Base-by-base conservation (phyloP, 192 early-diverging fungal species). In the Coemansia sp. region DNA sequence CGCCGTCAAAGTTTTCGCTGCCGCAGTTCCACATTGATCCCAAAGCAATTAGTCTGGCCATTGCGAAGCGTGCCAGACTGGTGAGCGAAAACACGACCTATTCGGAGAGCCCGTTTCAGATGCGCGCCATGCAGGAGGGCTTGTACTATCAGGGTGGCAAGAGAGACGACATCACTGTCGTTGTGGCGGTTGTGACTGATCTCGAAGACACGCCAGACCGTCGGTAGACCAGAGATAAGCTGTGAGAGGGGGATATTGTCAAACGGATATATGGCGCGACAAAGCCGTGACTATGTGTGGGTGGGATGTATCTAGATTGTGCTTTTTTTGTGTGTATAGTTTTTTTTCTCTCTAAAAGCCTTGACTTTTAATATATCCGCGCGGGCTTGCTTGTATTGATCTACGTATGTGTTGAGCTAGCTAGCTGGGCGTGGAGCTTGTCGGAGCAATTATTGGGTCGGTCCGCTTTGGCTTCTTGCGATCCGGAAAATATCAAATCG, bases 131-230 rank as follows among this genome's bases (percentile, higher is more conserved):
- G 60, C 84, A 94, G 55, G 96, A 98, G 72, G 96, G 94, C 11
- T 74, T 92, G 23, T 90, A 90, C 64, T 91, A 87, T 67, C 84
- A 91, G 69, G 95, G 95, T 32, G 96, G 96, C 34, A 98, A 98
- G 57, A 72, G 81, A 53, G 96, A 98, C 71, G 96, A 98, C 71
- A 91, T 96, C 48, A 92, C 89, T 15, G 90, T 96, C 2, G 47
- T 96, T 20, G 86, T 90, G 2, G 94, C 88, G 4, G 81, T 94
- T 8, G 83, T 98, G 15, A 80, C 83, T 56, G 87, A 87, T 47
- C 70, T 80, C 30, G 86, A 88, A 53, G 86, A 88, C 51, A 78
- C 84, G 14, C 86, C 86, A 10, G 83, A 88, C 42, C 77, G 86
- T 13, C 84, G 86, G 28, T 81, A 43, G 58, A 14, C 37, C 7